These are phyloP conservation scores for Dendrostoma leiphaemia DNA, from an alignment of 2,329 filamentous ascomycete species.

Conservation along the genomic window DNA sequence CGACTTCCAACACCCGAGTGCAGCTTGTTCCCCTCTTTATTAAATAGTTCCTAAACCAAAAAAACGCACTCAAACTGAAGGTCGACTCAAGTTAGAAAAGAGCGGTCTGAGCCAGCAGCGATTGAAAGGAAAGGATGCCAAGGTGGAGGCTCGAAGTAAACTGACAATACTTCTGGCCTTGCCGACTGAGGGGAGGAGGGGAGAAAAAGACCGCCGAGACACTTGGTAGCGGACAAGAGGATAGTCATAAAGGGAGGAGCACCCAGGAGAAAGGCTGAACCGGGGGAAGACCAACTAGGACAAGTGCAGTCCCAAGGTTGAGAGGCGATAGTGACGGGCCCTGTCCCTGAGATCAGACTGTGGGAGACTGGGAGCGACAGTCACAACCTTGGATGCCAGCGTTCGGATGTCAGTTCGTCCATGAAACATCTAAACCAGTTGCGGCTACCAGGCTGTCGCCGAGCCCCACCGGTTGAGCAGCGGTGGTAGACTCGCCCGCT, in stretches of 20 bases:
- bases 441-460: slow-evolving; percentile 23
- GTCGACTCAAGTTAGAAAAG: slow-evolving; percentile 37
- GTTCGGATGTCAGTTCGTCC: slow-evolving; percentile 37
- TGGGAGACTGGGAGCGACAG: slow-evolving; percentile 1
- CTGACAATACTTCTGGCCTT: slow-evolving; percentile 43
- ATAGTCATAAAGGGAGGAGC: slow-evolving; percentile 37
- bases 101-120: slow-evolving; percentile 62
- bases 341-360: slow-evolving; percentile 14
- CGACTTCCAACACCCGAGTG: not conserved
- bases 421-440: slow-evolving; percentile 37
- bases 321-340: slow-evolving; percentile 21
- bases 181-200: slow-evolving; percentile 29
- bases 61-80: slow-evolving; percentile 26
- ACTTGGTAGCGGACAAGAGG: slow-evolving; percentile 25
- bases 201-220: slow-evolving; percentile 23
- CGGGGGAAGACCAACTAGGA: slow-evolving; percentile 6
- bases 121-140: slow-evolving; percentile 39
- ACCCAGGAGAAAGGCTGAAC: not conserved
- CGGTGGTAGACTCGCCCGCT: slow-evolving; percentile 11
- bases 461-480: slow-evolving; percentile 11
- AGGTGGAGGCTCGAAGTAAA: slow-evolving; percentile 34
- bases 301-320: slow-evolving; percentile 7
- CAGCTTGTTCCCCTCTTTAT: slow-evolving; percentile 26
- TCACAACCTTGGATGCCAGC: slow-evolving; percentile 20
- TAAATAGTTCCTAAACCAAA: slow-evolving; percentile 21